Base-by-base conservation (phyloP, 2,329 filamentous ascomycete species). In the Lachnellula subtilissima region DNA sequence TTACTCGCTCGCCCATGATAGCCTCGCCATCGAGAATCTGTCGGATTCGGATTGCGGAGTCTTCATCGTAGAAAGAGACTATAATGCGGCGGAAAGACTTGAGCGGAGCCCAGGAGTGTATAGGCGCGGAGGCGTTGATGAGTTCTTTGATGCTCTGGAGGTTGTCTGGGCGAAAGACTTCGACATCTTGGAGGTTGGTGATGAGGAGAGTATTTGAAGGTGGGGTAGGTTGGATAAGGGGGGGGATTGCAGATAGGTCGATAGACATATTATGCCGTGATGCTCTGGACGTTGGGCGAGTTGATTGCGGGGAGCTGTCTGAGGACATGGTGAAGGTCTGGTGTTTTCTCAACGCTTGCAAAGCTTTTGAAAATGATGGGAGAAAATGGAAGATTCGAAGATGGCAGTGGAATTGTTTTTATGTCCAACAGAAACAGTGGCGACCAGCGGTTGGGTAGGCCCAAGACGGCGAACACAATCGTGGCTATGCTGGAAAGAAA, bases 201-300 rank as follows among this genome's bases (percentile, higher is more conserved):
- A 94, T 87, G 67, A 94, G 83, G 55, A 94, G 84, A 0, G 89
- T 94, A 76, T 94, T 94, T 63, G 87, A 88, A 5, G 88, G 87
- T 53, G 86, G 83, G 25, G 88, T 85, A n/a, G 89, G 88, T 69
- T 84, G 81, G 43, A 78, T 77, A 54, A 89, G 78, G 37, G 87
- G 81, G 50, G 89, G 88, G 43, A 93, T 75, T 67, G 78, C 81
- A 60, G 87, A 87, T 47, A 93, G 81, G 69, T 93, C 89, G 67
- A 94, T 80, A 22, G 84, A 86, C 60, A 69, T 64, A 55, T 91
- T 81, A 65, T 79, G 75, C 28, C 61, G 55, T 36, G 64, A 63
- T 39, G 52, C 52, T 48, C 64, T 56, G 4, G 65, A 67, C n/a
- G 55, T 50, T 43, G 65, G 63, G 19, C 65, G 59, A 2, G 66